phyloP scores from a whole-genome alignment of 352 stramenopile species.

The Phytophthora cryptogea region DNA sequence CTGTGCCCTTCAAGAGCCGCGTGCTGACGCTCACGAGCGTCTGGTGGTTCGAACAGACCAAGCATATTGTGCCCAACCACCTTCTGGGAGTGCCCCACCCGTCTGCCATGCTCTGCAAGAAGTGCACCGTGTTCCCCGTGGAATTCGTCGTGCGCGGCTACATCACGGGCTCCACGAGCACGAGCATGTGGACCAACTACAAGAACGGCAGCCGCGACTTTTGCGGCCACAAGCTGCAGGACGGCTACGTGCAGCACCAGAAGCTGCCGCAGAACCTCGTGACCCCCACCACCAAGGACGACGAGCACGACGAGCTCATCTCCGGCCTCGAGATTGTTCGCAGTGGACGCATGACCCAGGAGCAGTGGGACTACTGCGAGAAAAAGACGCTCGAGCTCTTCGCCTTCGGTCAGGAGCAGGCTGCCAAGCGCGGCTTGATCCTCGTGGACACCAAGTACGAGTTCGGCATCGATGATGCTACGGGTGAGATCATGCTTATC shows the following conservation, averaged over 20 bases:
- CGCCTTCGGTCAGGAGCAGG: slow-evolving; percentile 92
- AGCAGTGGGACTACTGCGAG: slow-evolving; percentile 96
- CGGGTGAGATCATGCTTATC: slow-evolving; percentile 95
- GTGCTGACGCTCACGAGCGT: slow-evolving; percentile 96
- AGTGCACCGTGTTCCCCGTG: slow-evolving; percentile 97
- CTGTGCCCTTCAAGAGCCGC: slow-evolving; percentile 97
- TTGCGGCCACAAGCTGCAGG: slow-evolving; percentile 94
- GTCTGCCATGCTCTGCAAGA: slow-evolving; percentile 95
- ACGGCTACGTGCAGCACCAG: slow-evolving; percentile 97
- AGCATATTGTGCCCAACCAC: slow-evolving; percentile 98
- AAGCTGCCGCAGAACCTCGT: slow-evolving; percentile 95
- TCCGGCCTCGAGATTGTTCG: slow-evolving; percentile 92
- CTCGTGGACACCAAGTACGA: slow-evolving; percentile 99
- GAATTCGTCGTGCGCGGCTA: slow-evolving; percentile 99
- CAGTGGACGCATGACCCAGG: slow-evolving; percentile 95
- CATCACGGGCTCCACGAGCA: slow-evolving; percentile 97
- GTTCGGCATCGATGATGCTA: slow-evolving; percentile 74
- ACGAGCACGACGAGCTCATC: slow-evolving; percentile 98
- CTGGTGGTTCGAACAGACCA: slow-evolving; percentile 97
- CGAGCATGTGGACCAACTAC: slow-evolving; percentile 99
- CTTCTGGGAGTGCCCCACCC: slow-evolving; percentile 93
- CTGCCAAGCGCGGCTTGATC: slow-evolving; percentile 93
- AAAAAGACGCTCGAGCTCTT: slow-evolving; percentile 93
- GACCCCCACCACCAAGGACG: slow-evolving; percentile 99
- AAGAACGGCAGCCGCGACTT: slow-evolving; percentile 94